Conservation (phyloP, 108 stramenopile genomes). For the Mediolabrus comicus region DNA sequence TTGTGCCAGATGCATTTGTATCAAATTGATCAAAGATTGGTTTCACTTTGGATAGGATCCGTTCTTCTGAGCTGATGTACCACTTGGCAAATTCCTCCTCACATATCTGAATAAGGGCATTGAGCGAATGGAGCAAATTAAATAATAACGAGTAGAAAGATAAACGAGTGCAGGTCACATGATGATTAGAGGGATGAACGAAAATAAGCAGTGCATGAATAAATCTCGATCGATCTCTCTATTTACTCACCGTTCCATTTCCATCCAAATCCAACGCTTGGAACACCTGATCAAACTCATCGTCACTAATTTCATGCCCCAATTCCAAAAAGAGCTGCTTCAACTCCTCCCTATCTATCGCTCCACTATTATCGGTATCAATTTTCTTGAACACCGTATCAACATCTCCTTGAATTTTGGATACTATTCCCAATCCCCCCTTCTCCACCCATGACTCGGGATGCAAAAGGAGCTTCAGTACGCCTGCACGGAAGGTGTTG, state of each 20-base stretch:
- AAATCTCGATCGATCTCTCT: background rate
- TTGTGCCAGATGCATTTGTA: slow-evolving; percentile 63
- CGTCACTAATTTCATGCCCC: slow-evolving; percentile 47
- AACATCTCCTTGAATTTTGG: slow-evolving; percentile 75
- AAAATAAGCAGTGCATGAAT: background rate
- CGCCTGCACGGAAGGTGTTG: slow-evolving; percentile 70
- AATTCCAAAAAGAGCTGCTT: slow-evolving; percentile 58
- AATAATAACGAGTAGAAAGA: no score
- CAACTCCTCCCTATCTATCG: slow-evolving; percentile 68
- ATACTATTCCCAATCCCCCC: slow-evolving; percentile 74
- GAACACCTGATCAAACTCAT: slow-evolving; percentile 60
- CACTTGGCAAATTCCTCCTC: slow-evolving; percentile 69
- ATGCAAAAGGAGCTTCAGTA: slow-evolving; percentile 69
- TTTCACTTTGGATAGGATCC: slow-evolving; percentile 49
- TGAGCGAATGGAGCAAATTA: background rate
- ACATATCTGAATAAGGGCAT: slow-evolving; percentile 41
- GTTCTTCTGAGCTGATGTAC: slow-evolving; percentile 68
- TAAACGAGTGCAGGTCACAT: no score
- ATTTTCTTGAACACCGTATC: slow-evolving; percentile 64
- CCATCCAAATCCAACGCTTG: slow-evolving; percentile 58
- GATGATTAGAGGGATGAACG: no score
- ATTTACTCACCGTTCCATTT: slow-evolving; percentile 64
- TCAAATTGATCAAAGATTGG: slow-evolving; percentile 71
- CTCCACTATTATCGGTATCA: slow-evolving; percentile 67
- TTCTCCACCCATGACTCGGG: slow-evolving; percentile 63